Evolutionary conservation across 495 filamentous ascomycete genomes (phyloP).

Genomic region (Entonaema liquescens): DNA sequence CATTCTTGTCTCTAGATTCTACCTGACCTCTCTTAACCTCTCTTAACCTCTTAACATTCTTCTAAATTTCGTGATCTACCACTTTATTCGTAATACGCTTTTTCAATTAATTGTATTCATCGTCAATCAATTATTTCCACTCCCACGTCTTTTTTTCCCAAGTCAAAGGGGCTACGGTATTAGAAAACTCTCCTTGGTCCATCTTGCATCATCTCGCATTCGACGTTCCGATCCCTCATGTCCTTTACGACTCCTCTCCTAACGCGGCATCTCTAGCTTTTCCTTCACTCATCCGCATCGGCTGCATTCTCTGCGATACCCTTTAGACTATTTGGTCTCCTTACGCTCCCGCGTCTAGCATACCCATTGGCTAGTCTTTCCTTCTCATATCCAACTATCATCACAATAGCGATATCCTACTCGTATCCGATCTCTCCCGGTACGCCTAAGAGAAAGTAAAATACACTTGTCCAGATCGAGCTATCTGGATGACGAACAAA

Average conservation of each 20-base stretch:
- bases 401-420: not conserved
- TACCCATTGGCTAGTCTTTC: not conserved
- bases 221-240: constrained; percentile 1
- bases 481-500: constrained; percentile 37
- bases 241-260: constrained; percentile 25
- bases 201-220: constrained; percentile 15
- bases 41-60: constrained; percentile 5
- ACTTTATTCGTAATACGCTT: constrained; percentile 38
- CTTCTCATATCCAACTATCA: constrained; percentile 12
- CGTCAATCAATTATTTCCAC: constrained; percentile 22
- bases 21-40: constrained; percentile 7
- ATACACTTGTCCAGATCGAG: not conserved
- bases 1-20: constrained; percentile 25
- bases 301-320: constrained; percentile 38
- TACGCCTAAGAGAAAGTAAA: constrained; percentile 21
- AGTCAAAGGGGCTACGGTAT: constrained; percentile 15
- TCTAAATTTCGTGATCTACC: constrained; percentile 22
- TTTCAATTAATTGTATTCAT: constrained; percentile 39
- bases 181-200: constrained; percentile 16
- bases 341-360: constrained; percentile 11
- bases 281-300: constrained; percentile 18
- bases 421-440: constrained; percentile 12
- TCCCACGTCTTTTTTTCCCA: not conserved
- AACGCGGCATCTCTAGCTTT: constrained; percentile 38
- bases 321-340: constrained; percentile 19